Conservation (phyloP, 192 early-diverging fungal species). For the Dissophora globulifera region DNA sequence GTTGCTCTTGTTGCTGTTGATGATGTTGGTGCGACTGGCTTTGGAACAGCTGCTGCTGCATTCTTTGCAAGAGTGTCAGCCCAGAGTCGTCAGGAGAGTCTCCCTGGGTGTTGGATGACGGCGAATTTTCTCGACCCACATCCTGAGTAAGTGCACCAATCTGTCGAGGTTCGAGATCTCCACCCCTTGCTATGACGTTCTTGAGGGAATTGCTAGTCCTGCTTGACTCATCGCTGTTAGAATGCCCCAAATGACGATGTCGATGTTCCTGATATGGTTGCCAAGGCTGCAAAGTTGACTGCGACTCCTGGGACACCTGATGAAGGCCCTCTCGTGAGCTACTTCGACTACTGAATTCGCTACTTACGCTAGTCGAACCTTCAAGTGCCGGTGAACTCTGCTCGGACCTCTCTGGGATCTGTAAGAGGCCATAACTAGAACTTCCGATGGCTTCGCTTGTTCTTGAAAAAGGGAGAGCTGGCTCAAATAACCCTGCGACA, state of each 20-base stretch:
- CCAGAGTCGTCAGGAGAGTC: neutral
- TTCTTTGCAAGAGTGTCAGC: constrained; percentile 33
- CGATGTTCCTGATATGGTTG: constrained; percentile 13
- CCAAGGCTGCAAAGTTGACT: neutral
- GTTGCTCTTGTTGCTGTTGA: too few relatives aligned
- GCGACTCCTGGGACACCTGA: neutral
- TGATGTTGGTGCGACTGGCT: constrained; percentile 33
- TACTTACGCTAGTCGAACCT: neutral
- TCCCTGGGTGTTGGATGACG: neutral
- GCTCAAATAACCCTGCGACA: neutral
- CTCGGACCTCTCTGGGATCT: constrained; percentile 46
- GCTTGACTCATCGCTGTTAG: constrained; percentile 33
- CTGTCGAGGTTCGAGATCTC: neutral
- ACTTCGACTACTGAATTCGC: constrained; percentile 1
- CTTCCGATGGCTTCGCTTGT: neutral
- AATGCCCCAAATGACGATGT: constrained; percentile 23
- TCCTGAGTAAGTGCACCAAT: neutral
- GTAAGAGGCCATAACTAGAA: constrained; percentile 19
- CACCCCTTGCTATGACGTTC: neutral
- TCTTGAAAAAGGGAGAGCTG: neutral
- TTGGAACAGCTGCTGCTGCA: constrained; percentile 34
- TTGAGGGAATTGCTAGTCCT: constrained; percentile 2
- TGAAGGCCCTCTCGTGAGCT: constrained; percentile 1
- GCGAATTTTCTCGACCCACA: neutral
- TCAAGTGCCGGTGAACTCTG: constrained; percentile 40